Conservation (phyloP, 1,284 basidiomycete genomes). For the Ustanciosporium gigantosporum region DNA sequence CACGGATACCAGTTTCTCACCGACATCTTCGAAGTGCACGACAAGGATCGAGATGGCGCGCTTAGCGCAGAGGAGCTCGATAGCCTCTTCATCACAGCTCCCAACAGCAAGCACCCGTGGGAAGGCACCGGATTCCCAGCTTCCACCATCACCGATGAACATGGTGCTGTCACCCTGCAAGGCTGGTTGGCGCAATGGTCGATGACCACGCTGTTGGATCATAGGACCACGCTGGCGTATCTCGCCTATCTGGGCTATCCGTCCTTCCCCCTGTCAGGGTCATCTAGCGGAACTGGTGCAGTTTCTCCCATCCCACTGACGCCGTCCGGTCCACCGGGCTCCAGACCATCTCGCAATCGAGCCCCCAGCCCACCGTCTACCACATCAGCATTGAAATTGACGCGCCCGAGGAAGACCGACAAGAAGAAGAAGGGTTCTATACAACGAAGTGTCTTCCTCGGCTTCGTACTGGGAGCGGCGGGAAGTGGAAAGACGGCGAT, state of each 20-base stretch:
- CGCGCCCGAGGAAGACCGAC: conserved; percentile 69
- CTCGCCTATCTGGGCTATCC: conserved; percentile 92
- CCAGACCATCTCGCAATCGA: conserved; percentile 29
- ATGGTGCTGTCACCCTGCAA: conserved; percentile 88
- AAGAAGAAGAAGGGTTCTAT: conserved; percentile 69
- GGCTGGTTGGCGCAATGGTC: conserved; percentile 99
- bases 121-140: conserved; percentile 63
- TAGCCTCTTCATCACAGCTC: conserved; percentile 88
- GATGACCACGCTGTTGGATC: conserved; percentile 94
- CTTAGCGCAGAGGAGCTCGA: conserved; percentile 82
- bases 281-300: conserved; percentile 8
- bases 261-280: conserved; percentile 38
- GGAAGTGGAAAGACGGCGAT: conserved; percentile 93
- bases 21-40: conserved; percentile 93
- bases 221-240: conserved; percentile 87
- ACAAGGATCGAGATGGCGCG: conserved; percentile 96
- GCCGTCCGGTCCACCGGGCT: conserved; percentile 15
- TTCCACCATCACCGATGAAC: conserved; percentile 85
- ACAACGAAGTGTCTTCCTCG: conserved; percentile 62
- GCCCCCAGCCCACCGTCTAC: conserved; percentile 36
- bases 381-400: conserved; percentile 54
- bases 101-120: conserved; percentile 65
- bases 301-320: conserved; percentile 27
- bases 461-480: conserved; percentile 90
- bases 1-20: conserved; percentile 96